These are phyloP conservation scores for Medicago truncatula DNA, from an alignment of 306 rosid species.

Conservation along the genomic window MtrunA17r5.0-ANR NC_053048.1:41254001-41254500, in stretches of 20 bases:
- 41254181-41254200: slow-evolving; percentile 81
- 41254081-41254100: no score
- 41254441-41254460: slow-evolving; percentile 65
- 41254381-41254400: slow-evolving; percentile 77
- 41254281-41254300: slow-evolving; percentile 30
- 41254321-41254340: slow-evolving; percentile 83
- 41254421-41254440: slow-evolving; percentile 49
- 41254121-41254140: slow-evolving; percentile 22
- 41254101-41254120: no score
- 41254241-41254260: slow-evolving; percentile 1
- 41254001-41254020: neutral
- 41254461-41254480: slow-evolving; percentile 56
- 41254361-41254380: slow-evolving; percentile 83
- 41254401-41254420: slow-evolving; percentile 66
- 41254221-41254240: neutral
- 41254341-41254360: slow-evolving; percentile 69
- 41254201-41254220: slow-evolving; percentile 64
- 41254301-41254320: slow-evolving; percentile 71
- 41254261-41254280: slow-evolving; percentile 1
- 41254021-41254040: no score
- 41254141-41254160: slow-evolving; percentile 65
- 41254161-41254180: slow-evolving; percentile 84
- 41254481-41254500: slow-evolving; percentile 44
- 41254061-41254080: no score
- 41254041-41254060: no score